These are phyloP conservation scores for Paecilomyces niveus DNA, from an alignment of 2,329 filamentous ascomycete genomes.

Conservation along the genomic window DNA sequence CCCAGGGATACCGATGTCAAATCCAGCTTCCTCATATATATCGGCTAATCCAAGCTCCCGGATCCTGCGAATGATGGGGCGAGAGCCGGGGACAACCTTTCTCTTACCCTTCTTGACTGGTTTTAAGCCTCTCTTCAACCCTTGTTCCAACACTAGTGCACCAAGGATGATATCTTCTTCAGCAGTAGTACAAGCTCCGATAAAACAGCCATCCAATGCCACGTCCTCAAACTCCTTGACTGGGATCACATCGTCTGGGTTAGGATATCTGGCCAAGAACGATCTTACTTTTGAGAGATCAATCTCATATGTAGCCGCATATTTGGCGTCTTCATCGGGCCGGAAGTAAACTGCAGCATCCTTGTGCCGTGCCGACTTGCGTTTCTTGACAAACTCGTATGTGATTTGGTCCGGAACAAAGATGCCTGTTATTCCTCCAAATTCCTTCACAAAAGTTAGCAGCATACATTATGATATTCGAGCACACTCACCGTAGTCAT, in stretches of 20 bases:
- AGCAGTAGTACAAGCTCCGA: constrained; percentile 42
- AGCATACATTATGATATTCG: too few species aligned
- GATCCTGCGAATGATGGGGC: constrained; percentile 33
- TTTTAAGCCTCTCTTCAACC: constrained; percentile 24
- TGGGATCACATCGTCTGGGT: constrained; percentile 39
- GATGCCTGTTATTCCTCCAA: constrained; percentile 39
- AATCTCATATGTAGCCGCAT: constrained; percentile 30
- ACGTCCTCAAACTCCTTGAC: constrained; percentile 26
- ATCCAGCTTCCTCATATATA: constrained; percentile 36
- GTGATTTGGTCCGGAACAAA: constrained; percentile 36
- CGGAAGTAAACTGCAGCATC: constrained; percentile 30
- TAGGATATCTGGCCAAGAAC: constrained; percentile 36
- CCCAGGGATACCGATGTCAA: constrained; percentile 36
- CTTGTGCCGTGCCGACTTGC: constrained; percentile 28
- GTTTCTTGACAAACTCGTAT: constrained; percentile 24
- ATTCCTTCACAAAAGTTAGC: constrained; percentile 19
- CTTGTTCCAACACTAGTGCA: constrained; percentile 34
- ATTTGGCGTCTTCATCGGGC: constrained; percentile 32
- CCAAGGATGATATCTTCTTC: constrained; percentile 41
- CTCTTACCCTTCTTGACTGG: constrained; percentile 27
- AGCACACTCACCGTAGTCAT: constrained; percentile 31
- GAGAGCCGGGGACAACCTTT: constrained; percentile 36
- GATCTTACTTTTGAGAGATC: constrained; percentile 33
- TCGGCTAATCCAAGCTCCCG: constrained; percentile 27
- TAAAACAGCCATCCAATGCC: constrained; percentile 38